Evolutionary conservation across 805 yeast species (phyloP).

Genomic region (Nakazawaea ambrosiae): DNA sequence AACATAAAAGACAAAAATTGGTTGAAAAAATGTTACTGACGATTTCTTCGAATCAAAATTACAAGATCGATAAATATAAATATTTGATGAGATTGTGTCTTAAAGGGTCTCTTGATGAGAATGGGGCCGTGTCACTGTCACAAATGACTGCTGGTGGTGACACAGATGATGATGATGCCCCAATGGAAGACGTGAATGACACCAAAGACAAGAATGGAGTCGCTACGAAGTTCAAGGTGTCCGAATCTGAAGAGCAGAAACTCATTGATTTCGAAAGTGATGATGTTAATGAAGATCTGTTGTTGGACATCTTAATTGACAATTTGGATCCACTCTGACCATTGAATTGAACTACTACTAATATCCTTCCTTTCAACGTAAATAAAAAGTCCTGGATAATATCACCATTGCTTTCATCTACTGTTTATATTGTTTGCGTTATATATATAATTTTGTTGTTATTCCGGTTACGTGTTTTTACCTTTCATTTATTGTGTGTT

Average conservation of each 20-base stretch:
- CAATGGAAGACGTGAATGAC: not conserved
- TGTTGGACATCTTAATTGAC: conserved; percentile 10
- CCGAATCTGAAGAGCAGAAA: not conserved
- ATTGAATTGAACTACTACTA: too few species aligned
- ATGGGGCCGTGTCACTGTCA: not conserved
- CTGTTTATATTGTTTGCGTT: too few species aligned
- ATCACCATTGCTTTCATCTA: too few species aligned
- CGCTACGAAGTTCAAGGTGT: too few species aligned
- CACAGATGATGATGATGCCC: not conserved
- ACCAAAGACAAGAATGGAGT: not conserved
- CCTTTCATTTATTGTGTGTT: too few species aligned
- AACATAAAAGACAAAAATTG: conserved; percentile 46
- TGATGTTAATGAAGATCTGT: conserved; percentile 10
- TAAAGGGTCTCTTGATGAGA: conserved; percentile 4
- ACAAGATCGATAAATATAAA: conserved; percentile 59
- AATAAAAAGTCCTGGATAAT: too few species aligned
- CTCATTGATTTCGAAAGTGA: not conserved
- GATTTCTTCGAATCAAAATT: conserved; percentile 36
- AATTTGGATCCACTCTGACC: conserved; percentile 7
- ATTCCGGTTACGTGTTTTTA: too few species aligned
- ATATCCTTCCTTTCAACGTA: too few species aligned
- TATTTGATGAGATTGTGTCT: conserved; percentile 11
- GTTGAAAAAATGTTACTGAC: conserved; percentile 37
- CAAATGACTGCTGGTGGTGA: conserved; percentile 2
- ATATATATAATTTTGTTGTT: too few species aligned